phyloP scores from a whole-genome alignment of 176 grass and related monocot genomes.

The Carex myosuroides region DNA sequence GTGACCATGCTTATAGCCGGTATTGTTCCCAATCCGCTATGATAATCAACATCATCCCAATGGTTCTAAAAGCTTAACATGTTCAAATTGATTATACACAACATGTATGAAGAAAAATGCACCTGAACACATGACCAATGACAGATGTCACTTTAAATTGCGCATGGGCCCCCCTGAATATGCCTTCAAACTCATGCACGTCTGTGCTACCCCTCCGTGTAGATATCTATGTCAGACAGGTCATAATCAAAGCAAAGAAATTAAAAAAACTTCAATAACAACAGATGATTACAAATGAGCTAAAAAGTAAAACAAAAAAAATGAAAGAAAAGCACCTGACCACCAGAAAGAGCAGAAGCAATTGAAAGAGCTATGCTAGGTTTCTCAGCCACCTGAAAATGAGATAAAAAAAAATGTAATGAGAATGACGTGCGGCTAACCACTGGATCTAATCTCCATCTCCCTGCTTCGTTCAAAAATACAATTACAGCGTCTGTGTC shows the following conservation, averaged over 20 bases:
- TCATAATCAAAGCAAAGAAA: neutral
- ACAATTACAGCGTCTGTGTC: neutral
- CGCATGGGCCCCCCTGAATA: slow-evolving; percentile 47
- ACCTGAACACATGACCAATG: slow-evolving; percentile 94
- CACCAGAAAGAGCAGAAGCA: slow-evolving; percentile 62
- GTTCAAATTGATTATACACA: neutral
- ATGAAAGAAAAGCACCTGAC: slow-evolving; percentile 28
- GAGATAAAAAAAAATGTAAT: slow-evolving; percentile 3
- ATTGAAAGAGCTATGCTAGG: slow-evolving; percentile 93
- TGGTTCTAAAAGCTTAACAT: neutral
- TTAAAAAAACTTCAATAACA: neutral
- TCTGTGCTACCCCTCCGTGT: slow-evolving; percentile 76
- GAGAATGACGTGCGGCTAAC: neutral
- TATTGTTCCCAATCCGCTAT: neutral
- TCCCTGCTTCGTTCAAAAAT: neutral
- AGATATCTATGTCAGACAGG: slow-evolving; percentile 41
- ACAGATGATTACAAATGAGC: neutral
- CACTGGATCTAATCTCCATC: neutral
- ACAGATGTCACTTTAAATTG: slow-evolving; percentile 87
- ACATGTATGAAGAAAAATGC: neutral
- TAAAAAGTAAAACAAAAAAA: neutral
- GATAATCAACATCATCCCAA: neutral
- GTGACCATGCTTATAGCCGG: neutral
- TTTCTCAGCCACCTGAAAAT: slow-evolving; percentile 87
- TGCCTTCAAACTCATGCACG: slow-evolving; percentile 86